A percentile compares a stretch with the other conserved stretches of the same genome.
Evolutionary conservation across 2,329 filamentous ascomycete genomes (phyloP).

Genomic region (Sporothrix brasiliensis): DNA sequence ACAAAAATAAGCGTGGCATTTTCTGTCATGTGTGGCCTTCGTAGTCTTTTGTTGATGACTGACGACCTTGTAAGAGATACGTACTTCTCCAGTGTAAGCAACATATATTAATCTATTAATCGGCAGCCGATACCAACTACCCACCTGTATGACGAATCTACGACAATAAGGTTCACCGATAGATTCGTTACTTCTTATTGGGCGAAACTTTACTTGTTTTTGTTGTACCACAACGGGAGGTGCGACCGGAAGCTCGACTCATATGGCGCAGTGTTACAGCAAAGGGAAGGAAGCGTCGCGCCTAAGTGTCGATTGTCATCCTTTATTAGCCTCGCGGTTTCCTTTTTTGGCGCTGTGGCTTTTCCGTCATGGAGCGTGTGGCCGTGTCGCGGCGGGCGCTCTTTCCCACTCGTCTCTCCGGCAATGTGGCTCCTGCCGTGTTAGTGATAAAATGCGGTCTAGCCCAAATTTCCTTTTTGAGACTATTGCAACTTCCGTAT

Average conservation of each 20-base stretch:
- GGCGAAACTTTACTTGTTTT: not conserved
- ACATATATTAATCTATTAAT: no score
- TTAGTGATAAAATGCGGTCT: not conserved
- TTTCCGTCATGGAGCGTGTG: not conserved
- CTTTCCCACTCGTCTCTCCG: conserved; percentile 15
- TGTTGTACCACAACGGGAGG: not conserved
- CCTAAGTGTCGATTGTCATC: not conserved
- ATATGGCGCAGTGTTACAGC: not conserved
- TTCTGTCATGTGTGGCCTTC: not conserved
- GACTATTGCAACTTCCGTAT: not conserved
- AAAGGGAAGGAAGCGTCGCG: not conserved
- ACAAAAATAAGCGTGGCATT: no score
- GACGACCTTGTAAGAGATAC: not conserved
- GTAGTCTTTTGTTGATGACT: not conserved
- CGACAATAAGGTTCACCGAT: no score
- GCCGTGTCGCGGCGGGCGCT: not conserved
- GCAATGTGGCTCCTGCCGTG: conserved; percentile 22
- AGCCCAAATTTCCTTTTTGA: not conserved
- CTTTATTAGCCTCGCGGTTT: not conserved
- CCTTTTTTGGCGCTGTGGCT: not conserved
- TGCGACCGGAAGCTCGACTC: not conserved
- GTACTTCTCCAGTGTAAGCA: no score
- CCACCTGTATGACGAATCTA: no score
- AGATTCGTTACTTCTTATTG: no score
- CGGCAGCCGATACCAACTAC: no score